Evolutionary conservation across 371 early-diverging fungal species (phyloP), one percentile per base, ranked within the genome.

Genomic region (Mucor velutinosus): DNA sequence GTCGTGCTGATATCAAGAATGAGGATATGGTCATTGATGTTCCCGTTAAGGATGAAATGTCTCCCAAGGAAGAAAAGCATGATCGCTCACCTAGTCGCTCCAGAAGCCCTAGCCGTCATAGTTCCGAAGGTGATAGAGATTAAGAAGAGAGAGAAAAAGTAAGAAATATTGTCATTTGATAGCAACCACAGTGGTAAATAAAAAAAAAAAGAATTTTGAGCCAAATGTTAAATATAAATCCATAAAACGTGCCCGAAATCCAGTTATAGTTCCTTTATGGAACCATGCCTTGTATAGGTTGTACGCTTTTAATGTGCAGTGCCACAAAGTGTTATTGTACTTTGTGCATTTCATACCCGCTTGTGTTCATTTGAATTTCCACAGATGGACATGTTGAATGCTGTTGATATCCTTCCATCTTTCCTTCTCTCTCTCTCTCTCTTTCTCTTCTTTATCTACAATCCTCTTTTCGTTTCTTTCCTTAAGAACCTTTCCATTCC

Each of bases 1-100:
- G 70, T 53, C 65, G 59, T 43, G 33, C 12, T 39, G 64, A 71
- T 7, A 27, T 53, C n/a, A 65, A 71, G 29, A 47, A 39, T 19
- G 71, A 71, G 33, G 58, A 67, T 23, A 37, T 68, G 61, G 47
- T 58, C 3, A 63, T 58, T 58, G 66, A 62, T 51, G 60, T 60
- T 33, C 25, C 53, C 58, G 53, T 30, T 25, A 35, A 64, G 14
- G 23, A 66, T 15, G 53, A 49, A 7, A 5, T 25, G 14, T 53
- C 53, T 53, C 14, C 15, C 27, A 23, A 65, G 5, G 58, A 65
- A 19, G 65, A 59, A 19, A n/a, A 35, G 14, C 1, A 1, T 21
- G 51, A 53, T 32, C 60, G 60, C 15, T 27, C 47, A 25, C 65
- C 58, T 35, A 29, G 29, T 53, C 53, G 53, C 27, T 63, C 64